phyloP scores from a whole-genome alignment of 2,329 filamentous ascomycete genomes.

The Trichoderma harzianum region DNA sequence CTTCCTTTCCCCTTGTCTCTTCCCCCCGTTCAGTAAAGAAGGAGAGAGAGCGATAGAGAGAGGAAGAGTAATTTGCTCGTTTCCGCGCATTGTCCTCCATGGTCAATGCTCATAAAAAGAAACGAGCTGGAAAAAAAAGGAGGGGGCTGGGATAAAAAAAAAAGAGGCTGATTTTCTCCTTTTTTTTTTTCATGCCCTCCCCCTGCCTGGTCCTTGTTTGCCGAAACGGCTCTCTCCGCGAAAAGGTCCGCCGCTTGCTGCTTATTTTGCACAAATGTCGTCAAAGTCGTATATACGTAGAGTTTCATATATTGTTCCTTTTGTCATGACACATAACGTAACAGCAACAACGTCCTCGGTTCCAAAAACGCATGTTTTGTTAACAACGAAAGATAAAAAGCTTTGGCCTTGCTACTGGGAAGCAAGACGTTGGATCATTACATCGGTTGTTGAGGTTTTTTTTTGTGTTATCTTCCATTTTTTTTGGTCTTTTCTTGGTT shows the following conservation, averaged over 20 bases:
- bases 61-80: background rate
- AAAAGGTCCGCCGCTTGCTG: background rate
- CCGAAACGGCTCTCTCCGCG: background rate
- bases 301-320: constrained; percentile 18
- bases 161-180: background rate
- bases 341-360: background rate
- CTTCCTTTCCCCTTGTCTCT: background rate
- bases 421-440: constrained; percentile 15
- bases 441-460: constrained; percentile 5
- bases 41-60: background rate
- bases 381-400: constrained; percentile 13
- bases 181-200: background rate
- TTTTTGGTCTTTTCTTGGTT: background rate
- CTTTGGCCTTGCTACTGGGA: constrained; percentile 11
- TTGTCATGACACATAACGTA: constrained; percentile 16
- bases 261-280: constrained; percentile 13
- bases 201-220: background rate
- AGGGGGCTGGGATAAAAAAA: background rate
- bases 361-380: constrained; percentile 12
- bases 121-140: background rate
- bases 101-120: background rate
- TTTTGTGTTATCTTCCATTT: constrained; percentile 3
- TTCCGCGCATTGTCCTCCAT: background rate
- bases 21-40: background rate
- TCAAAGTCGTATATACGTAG: constrained; percentile 18